Percentiles rank a stretch among this genome's conserved stretches.
phyloP scores from a whole-genome alignment of 139 green algal genomes.

The Closterium sp. region DNA sequence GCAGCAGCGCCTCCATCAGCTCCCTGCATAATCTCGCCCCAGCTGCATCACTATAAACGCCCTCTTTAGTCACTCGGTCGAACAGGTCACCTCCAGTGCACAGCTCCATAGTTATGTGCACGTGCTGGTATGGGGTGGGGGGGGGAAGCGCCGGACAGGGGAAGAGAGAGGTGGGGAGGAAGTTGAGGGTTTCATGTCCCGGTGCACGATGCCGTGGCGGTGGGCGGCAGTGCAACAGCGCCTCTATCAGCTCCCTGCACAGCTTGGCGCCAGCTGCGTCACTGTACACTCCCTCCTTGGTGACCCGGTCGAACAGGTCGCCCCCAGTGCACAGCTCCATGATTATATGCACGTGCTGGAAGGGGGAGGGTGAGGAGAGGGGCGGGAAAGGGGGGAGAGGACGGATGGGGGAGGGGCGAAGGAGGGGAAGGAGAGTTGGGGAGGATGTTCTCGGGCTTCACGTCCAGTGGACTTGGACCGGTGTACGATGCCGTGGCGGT shows the following conservation, averaged over 20 bases:
- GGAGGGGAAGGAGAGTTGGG: not conserved
- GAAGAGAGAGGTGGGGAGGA: not conserved
- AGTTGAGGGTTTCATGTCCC: not conserved
- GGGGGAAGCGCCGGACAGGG: too few species aligned
- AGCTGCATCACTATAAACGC: not conserved
- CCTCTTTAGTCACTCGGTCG: not conserved
- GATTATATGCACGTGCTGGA: not conserved
- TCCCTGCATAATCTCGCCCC: not conserved
- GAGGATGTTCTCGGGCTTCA: not conserved
- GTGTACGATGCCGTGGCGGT: not conserved
- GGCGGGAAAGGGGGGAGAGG: not conserved
- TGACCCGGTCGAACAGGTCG: too few species aligned
- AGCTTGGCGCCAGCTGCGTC: not conserved
- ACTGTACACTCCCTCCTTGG: too few species aligned
- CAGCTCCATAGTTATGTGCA: not conserved
- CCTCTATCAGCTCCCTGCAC: not conserved
- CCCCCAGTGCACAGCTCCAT: not conserved
- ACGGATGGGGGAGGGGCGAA: too few species aligned
- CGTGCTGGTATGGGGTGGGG: too few species aligned
- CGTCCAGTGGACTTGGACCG: too few species aligned
- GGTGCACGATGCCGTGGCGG: not conserved
- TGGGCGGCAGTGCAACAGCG: constrained; percentile 9
- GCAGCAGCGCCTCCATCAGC: not conserved
- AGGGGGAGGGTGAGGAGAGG: too few species aligned
- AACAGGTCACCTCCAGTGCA: not conserved